phyloP scores from a whole-genome alignment of 2,329 filamentous ascomycete genomes.

The Hypoxylon sp. region DNA sequence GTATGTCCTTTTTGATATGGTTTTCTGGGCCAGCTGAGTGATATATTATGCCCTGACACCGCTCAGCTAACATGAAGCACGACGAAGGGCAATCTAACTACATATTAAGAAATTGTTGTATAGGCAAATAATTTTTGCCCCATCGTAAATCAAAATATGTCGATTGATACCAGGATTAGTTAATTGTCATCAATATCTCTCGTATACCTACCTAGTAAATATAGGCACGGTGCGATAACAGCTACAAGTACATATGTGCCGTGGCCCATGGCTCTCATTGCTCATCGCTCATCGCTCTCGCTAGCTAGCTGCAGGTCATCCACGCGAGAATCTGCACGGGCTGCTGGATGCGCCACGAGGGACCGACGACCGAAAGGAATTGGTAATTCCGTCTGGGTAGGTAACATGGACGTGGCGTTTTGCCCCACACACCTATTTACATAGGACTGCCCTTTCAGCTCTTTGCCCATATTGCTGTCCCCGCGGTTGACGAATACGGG shows the following conservation, averaged over 20 bases:
- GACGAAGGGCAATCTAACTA: slow-evolving; percentile 3
- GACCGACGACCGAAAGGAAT: slow-evolving; percentile 44
- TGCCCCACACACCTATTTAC: slow-evolving; percentile 36
- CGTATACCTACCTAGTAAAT: slow-evolving; percentile 3
- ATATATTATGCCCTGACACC: slow-evolving; percentile 37
- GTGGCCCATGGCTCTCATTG: slow-evolving; percentile 26
- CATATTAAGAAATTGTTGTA: slow-evolving; percentile 15
- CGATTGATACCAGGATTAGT: slow-evolving; percentile 6
- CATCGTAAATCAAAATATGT: slow-evolving; percentile 2
- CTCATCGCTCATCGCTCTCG: slow-evolving; percentile 19
- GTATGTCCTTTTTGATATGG: slow-evolving; percentile 6
- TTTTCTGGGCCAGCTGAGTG: slow-evolving; percentile 33
- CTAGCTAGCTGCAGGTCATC: slow-evolving; percentile 42
- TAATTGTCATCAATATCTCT: slow-evolving; percentile 23
- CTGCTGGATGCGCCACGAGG: slow-evolving; percentile 45
- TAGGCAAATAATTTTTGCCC: slow-evolving; percentile 10
- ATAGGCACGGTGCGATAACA: slow-evolving; percentile 32
- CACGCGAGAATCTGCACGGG: slow-evolving; percentile 45
- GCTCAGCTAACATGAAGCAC: slow-evolving; percentile 40
- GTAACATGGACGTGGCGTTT: slow-evolving; percentile 43
- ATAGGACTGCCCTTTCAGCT: slow-evolving; percentile 27
- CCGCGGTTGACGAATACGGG: slow-evolving; percentile 42
- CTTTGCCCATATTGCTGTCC: slow-evolving; percentile 34
- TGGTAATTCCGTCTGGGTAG: slow-evolving; percentile 46
- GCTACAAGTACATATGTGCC: slow-evolving; percentile 18